Percentiles rank a stretch among this genome's conserved stretches.
These are phyloP conservation scores for Gnaphalium uliginosum DNA, from an alignment of 129 eudicot genomes.

Conservation along the genomic window DNA sequence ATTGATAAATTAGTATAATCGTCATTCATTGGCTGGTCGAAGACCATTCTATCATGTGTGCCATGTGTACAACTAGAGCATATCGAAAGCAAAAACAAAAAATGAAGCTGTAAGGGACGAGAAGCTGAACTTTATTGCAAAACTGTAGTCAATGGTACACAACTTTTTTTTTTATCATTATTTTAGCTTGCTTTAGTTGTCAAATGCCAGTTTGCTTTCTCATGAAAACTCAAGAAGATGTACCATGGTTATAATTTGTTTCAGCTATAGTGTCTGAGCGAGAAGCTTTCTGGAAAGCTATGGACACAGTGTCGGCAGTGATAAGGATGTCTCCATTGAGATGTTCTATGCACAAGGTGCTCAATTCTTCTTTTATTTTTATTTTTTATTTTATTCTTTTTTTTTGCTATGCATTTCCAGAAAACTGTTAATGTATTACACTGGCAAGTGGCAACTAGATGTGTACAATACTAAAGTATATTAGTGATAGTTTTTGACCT, in stretches of 20 bases:
- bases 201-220: too few relatives aligned
- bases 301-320: constrained; percentile 31
- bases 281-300: constrained; percentile 83
- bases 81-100: too few relatives aligned
- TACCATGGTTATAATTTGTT: neutral
- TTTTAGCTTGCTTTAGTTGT: too few relatives aligned
- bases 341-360: constrained; percentile 40
- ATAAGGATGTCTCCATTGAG: constrained; percentile 98
- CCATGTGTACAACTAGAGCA: neutral
- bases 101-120: too few relatives aligned
- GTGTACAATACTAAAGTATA: too few relatives aligned
- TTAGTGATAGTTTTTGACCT: too few relatives aligned
- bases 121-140: too few relatives aligned
- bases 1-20: constrained; percentile 16
- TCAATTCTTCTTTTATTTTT: neutral
- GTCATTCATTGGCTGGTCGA: neutral
- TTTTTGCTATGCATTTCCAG: neutral
- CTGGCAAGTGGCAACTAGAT: too few relatives aligned
- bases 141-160: too few relatives aligned
- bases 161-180: too few relatives aligned
- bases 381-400: too few relatives aligned
- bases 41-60: neutral
- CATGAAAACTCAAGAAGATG: neutral
- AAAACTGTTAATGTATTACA: neutral
- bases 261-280: constrained; percentile 69